Base-by-base conservation (phyloP, 2,329 filamentous ascomycete species). In the Colletotrichum trifolii region DNA sequence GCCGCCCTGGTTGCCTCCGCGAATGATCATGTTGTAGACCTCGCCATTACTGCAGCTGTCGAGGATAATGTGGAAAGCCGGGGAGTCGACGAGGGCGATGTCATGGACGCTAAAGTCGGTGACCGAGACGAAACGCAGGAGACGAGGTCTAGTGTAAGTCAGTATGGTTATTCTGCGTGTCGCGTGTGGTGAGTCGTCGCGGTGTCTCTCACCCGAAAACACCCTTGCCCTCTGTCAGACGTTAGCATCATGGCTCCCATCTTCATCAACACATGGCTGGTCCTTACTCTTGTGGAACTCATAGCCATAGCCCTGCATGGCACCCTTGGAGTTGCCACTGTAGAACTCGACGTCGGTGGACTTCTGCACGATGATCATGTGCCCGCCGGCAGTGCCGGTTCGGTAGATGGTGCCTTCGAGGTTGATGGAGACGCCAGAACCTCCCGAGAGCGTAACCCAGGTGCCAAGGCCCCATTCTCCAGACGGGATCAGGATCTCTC, bases 1-100 rank as follows among this genome's bases (percentile, higher is more conserved):
- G 35, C 82, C 83, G 38, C 84, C 84, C 68, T 75, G 72, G 67
- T 84, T 78, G 11, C 78, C 82, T 33, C 83, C 83, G 3, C 82
- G 80, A 54, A 86, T 81, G n/a, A 82, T 79, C 74, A 83, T 78
- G 71, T 86, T 86, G 75, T 85, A 86, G 4, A 85, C 74, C 69
- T 86, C 83, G 42, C 83, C 83, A 66, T 80, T 82, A 35, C 74
- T 75, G 72, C 77, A 82, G 11, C 77, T 82, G 60, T 83, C 80
- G 64, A 85, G 71, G 40, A 75, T 75, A 52, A 84, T 77, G 67
- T 85, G 82, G 72, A 83, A 85, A 11, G 78, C 73, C 1, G 83
- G 83, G 0, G 81, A 76, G 66, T 85, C 82, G 34, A 83, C 80
- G 6, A 85, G 75, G 8, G 75, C 72, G 55, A 85, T 73, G 62